Evolutionary conservation across 345 rosid species (phyloP).

Genomic region (Diplotaxis tenuifolia): DNA sequence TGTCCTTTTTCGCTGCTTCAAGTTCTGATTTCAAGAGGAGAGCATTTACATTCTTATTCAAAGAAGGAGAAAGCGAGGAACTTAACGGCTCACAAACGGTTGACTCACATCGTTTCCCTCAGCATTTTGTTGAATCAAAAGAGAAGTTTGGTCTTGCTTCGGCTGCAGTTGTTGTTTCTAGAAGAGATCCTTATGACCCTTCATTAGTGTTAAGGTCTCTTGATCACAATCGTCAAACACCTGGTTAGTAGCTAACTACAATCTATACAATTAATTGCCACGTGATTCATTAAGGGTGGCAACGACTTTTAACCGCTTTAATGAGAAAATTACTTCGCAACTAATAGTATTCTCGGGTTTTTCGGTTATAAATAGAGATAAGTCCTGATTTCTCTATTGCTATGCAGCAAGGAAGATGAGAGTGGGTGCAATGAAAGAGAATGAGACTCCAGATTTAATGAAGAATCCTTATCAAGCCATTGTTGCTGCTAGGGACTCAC

Average conservation of each 20-base stretch:
- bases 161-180: slow-evolving; percentile 68
- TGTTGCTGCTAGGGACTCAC: slow-evolving; percentile 75
- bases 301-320: too few relatives aligned
- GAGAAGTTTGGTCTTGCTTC: slow-evolving; percentile 76
- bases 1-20: slow-evolving; percentile 74
- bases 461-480: slow-evolving; percentile 78
- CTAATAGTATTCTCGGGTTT: too few relatives aligned
- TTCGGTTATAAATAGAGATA: not conserved
- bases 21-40: slow-evolving; percentile 88
- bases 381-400: not conserved
- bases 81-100: slow-evolving; percentile 67
- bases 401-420: slow-evolving; percentile 46
- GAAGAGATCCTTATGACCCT: slow-evolving; percentile 56
- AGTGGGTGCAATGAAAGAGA: slow-evolving; percentile 51
- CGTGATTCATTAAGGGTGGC: too few relatives aligned
- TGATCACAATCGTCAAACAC: slow-evolving; percentile 57
- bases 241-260: slow-evolving; percentile 45
- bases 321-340: too few relatives aligned
- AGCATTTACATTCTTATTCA: slow-evolving; percentile 80
- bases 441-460: slow-evolving; percentile 57
- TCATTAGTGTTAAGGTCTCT: slow-evolving; percentile 52
- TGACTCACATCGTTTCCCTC: slow-evolving; percentile 80
- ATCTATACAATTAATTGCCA: too few relatives aligned
- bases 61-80: slow-evolving; percentile 78
- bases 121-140: slow-evolving; percentile 66